Percentiles rank a stretch among this genome's conserved stretches.
Evolutionary conservation across 2,329 filamentous ascomycete genomes (phyloP).

Genomic region (Aspergillus amoenus): DNA sequence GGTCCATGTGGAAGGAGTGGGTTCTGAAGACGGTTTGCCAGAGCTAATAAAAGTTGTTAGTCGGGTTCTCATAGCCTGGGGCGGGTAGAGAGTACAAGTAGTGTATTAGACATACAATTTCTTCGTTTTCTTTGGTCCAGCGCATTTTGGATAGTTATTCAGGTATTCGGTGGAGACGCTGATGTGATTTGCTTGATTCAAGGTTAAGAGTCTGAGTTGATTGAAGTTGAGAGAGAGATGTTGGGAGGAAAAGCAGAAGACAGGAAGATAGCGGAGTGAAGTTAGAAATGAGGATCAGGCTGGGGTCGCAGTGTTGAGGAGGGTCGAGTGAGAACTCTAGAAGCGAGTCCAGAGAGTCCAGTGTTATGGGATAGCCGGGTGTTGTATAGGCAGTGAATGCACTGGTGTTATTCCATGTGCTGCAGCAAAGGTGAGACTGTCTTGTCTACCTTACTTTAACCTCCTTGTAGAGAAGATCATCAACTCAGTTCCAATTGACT

Average conservation of each 20-base stretch:
- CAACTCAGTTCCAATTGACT: too few species aligned
- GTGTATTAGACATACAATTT: neutral
- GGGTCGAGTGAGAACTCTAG: neutral
- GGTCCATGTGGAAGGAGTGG: constrained; percentile 12
- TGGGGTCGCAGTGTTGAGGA: neutral
- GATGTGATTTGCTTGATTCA: neutral
- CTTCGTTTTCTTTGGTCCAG: constrained; percentile 9
- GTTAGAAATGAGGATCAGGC: neutral
- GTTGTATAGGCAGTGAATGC: neutral
- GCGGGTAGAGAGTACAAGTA: neutral
- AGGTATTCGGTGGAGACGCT: neutral
- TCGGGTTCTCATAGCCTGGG: neutral
- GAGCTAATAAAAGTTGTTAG: constrained; percentile 8
- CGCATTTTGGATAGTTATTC: neutral
- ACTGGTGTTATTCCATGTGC: too few species aligned
- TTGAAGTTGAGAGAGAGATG: neutral
- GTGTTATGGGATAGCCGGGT: neutral
- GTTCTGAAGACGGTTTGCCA: constrained; percentile 18
- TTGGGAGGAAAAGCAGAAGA: neutral
- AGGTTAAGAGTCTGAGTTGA: neutral
- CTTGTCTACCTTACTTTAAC: too few species aligned
- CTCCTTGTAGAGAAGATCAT: too few species aligned
- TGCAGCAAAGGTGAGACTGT: too few species aligned
- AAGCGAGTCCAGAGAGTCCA: neutral
- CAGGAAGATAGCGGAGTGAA: neutral